A percentile compares a stretch with the other conserved stretches of the same genome.
phyloP scores from a whole-genome alignment of 1,284 basidiomycete genomes.

The Cryptococcus hybrid region DNA sequence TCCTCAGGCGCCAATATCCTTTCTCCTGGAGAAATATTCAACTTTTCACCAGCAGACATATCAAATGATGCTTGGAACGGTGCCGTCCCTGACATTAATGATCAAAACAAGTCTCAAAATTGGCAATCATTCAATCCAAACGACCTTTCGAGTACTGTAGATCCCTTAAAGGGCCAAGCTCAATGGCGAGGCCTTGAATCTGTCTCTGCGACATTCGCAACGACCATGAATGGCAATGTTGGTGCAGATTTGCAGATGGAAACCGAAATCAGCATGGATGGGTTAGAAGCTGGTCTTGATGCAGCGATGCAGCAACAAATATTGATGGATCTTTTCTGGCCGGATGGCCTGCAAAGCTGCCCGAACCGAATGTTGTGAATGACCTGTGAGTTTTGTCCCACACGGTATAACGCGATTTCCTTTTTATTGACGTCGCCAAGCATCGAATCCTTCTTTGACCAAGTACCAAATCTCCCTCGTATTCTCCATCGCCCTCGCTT shows the following conservation, averaged over 20 bases:
- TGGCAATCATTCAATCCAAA: too few relatives aligned
- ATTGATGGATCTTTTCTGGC: constrained; percentile 48
- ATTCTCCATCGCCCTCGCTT: constrained; percentile 49
- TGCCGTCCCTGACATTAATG: not conserved
- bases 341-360: constrained; percentile 49
- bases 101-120: too few relatives aligned
- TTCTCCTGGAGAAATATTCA: constrained; percentile 40
- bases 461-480: constrained; percentile 42
- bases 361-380: constrained; percentile 47
- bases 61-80: not conserved
- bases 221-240: not conserved
- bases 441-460: constrained; percentile 47
- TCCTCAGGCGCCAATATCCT: constrained; percentile 20
- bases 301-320: constrained; percentile 35
- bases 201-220: too few relatives aligned
- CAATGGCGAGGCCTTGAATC: too few relatives aligned
- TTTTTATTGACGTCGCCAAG: constrained; percentile 19
- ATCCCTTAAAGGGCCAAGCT: too few relatives aligned
- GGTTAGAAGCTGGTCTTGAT: constrained; percentile 18
- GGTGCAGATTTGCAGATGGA: constrained; percentile 7
- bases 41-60: constrained; percentile 30
- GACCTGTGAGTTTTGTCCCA: constrained; percentile 35
- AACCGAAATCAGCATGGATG: constrained; percentile 15
- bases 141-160: too few relatives aligned
- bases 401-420: not conserved